These are phyloP conservation scores for Kwoniella sp. DNA, from an alignment of 768 basidiomycete genomes.

Conservation along the genomic window DNA sequence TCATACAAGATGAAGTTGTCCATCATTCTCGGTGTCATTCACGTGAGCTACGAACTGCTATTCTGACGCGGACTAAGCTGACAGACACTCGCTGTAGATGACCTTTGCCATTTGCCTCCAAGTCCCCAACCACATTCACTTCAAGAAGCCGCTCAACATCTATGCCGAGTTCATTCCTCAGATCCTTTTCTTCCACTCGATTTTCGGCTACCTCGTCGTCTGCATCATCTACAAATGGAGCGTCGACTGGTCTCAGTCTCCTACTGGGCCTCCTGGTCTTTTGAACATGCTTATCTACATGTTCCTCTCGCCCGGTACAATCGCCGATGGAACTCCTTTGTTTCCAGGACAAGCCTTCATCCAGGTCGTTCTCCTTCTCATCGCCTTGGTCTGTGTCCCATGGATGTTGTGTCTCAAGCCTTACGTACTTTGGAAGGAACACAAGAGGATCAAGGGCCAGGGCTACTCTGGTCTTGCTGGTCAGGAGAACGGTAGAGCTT, in stretches of 20 bases:
- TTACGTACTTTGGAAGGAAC: constrained; percentile 87
- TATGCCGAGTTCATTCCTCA: constrained; percentile 96
- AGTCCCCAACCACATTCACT: constrained; percentile 90
- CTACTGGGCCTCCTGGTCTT: constrained; percentile 77
- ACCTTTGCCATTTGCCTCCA: constrained; percentile 96
- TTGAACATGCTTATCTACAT: constrained; percentile 83
- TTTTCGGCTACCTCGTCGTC: constrained; percentile 92
- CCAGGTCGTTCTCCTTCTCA: constrained; percentile 73
- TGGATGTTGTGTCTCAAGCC: constrained; percentile 93
- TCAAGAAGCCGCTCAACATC: constrained; percentile 82
- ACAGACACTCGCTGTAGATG: constrained; percentile 68
- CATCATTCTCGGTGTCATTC: constrained; percentile 90
- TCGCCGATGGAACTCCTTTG: constrained; percentile 70
- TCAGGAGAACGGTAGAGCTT: constrained; percentile 40
- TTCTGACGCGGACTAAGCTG: not conserved
- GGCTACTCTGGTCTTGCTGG: constrained; percentile 70
- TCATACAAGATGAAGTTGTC: constrained; percentile 99
- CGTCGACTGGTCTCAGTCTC: constrained; percentile 78
- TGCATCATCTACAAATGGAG: constrained; percentile 98
- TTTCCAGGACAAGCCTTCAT: constrained; percentile 85
- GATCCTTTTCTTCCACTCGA: constrained; percentile 94
- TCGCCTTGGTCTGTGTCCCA: constrained; percentile 86
- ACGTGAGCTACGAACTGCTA: constrained; percentile 63
- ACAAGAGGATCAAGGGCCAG: constrained; percentile 75
- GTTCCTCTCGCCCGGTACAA: constrained; percentile 86